Evolutionary conservation across 495 filamentous ascomycete genomes (phyloP), one percentile per base, ranked within the genome.

Genomic region (Letharia lupina): DNA sequence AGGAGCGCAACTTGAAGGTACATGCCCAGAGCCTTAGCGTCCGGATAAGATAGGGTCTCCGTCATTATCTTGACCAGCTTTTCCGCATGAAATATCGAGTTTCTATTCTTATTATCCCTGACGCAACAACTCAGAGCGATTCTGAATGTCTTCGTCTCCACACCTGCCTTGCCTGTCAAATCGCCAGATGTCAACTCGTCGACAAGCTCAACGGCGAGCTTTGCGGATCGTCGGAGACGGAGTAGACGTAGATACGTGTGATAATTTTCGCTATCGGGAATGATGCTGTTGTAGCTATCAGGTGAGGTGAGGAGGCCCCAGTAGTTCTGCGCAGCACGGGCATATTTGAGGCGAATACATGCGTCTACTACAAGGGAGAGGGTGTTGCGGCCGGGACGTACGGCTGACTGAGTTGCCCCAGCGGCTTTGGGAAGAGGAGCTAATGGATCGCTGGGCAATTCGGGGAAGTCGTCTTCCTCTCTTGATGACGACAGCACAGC

Each of bases 261-360:
- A 75, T 83, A 87, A 70, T 90, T 89, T 33, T 84, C 77, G 13
- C 75, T 61, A 73, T 98, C 94, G 8, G 93, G 92, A 5, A 77
- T 67, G 64, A 96, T 73, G 33, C 70, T 73, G 70, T 83, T 76
- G 4, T 72, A 41, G 1, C 72, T 70, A 9, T 73, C 65, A 2
- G 69, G 64, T 31, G 73, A 64, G 1, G 88, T 91, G 66, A 97
- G 77, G 15, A 86, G 70, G 12, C 86, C 73, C 91, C 91, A 96
- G 77, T 97, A 96, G 18, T 78, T 76, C 39, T 76, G 73, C 16
- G 84, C 87, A 0, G 77, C 69, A 23, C 79, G 74, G 12, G 79
- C 80, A 44, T 77, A 75, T 23, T 79, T 72, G 28, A 85, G 80
- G 20, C 78, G 77, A 18, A 77, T 70, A 65, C 89, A 85, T 9